Evolutionary conservation across 2,329 filamentous ascomycete species (phyloP).

Genomic region (Beauveria asiatica): DNA sequence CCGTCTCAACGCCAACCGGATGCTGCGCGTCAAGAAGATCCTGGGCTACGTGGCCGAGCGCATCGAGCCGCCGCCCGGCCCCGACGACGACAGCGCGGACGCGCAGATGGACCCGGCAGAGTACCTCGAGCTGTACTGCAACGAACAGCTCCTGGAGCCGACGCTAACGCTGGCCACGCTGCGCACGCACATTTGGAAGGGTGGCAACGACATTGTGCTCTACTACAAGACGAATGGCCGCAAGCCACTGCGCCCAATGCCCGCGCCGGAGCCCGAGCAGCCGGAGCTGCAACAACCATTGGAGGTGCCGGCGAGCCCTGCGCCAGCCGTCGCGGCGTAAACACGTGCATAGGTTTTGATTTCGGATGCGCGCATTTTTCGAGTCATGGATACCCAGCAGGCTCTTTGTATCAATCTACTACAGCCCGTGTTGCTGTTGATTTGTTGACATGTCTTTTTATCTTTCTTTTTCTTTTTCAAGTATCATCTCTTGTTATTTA

Average conservation of each 20-base stretch:
- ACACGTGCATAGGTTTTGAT: not conserved
- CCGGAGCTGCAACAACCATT: not conserved
- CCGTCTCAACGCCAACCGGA: slow-evolving; percentile 89
- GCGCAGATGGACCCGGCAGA: slow-evolving; percentile 68
- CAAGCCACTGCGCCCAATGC: slow-evolving; percentile 45
- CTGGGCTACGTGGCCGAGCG: slow-evolving; percentile 85
- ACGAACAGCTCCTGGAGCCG: slow-evolving; percentile 65
- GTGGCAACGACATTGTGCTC: slow-evolving; percentile 83
- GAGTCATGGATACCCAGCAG: slow-evolving; percentile 8
- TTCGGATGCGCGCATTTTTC: not conserved
- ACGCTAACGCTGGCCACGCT: slow-evolving; percentile 93
- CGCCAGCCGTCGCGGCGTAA: not conserved
- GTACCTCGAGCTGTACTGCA: slow-evolving; percentile 91
- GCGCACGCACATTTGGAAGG: slow-evolving; percentile 87
- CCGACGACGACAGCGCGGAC: slow-evolving; percentile 36
- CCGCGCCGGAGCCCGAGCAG: slow-evolving; percentile 19
- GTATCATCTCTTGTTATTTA: not conserved
- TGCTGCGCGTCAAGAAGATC: slow-evolving; percentile 94
- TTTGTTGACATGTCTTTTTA: not conserved
- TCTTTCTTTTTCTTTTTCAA: not conserved
- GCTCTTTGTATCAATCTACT: not conserved
- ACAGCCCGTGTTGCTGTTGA: slow-evolving; percentile 1
- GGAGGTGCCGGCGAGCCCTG: not conserved
- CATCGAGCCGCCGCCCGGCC: slow-evolving; percentile 63
- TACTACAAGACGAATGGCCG: slow-evolving; percentile 89